These are phyloP conservation scores for Cucumis melo DNA, from an alignment of 306 rosid genomes.

Conservation along the genomic window DNA sequence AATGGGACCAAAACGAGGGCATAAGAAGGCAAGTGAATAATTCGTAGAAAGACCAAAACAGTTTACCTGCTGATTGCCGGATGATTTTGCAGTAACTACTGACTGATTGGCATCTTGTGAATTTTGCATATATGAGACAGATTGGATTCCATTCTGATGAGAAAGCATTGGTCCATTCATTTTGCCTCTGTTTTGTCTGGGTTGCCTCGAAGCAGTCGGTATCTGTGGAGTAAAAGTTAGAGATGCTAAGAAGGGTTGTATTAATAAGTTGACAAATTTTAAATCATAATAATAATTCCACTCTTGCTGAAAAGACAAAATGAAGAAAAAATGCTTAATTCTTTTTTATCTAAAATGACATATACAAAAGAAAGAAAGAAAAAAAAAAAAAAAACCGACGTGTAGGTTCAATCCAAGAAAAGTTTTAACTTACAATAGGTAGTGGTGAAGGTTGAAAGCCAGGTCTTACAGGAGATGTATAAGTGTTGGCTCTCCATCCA, in stretches of 20 bases:
- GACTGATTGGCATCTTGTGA: constrained; percentile 34
- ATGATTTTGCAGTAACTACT: constrained; percentile 28
- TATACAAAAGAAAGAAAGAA: neutral
- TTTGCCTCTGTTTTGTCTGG: constrained; percentile 63
- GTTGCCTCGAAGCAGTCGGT: constrained; percentile 45
- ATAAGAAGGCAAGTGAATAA: neutral
- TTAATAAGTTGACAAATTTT: neutral
- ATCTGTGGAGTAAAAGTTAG: constrained; percentile 25
- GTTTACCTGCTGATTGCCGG: constrained; percentile 50
- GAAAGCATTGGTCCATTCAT: constrained; percentile 38
- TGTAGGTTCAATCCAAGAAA: neutral
- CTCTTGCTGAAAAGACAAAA: neutral
- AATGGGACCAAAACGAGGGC: neutral
- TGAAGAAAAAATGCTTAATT: neutral
- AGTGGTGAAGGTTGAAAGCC: constrained; percentile 38
- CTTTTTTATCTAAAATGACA: neutral
- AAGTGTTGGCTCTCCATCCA: constrained; percentile 54
- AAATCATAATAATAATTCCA: neutral
- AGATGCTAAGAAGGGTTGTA: neutral
- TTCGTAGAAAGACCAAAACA: neutral
- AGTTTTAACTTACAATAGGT: constrained; percentile 38
- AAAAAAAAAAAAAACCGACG: neutral
- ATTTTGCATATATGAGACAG: constrained; percentile 23
- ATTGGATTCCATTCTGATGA: constrained; percentile 33
- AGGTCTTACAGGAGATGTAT: constrained; percentile 45